A percentile compares a stretch with the other conserved stretches of the same genome.
These are phyloP conservation scores for Aspergillus bertholletiae DNA, from an alignment of 495 filamentous ascomycete genomes.

Conservation along the genomic window DNA sequence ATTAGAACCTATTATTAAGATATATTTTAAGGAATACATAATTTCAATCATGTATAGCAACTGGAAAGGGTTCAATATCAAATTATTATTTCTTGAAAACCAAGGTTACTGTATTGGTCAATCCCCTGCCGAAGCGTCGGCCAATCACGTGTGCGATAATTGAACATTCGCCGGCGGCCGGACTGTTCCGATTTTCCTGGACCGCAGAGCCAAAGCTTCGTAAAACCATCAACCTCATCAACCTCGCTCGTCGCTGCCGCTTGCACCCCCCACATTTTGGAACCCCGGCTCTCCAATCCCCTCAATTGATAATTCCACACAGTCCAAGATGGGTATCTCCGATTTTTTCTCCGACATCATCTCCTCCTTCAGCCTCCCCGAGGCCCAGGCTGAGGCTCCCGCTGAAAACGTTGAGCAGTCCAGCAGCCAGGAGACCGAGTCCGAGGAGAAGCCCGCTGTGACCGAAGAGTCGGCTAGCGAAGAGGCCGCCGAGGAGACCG, in stretches of 20 bases:
- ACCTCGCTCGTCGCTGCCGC: constrained; percentile 31
- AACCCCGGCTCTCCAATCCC: constrained; percentile 23
- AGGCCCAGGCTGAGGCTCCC: constrained; percentile 60
- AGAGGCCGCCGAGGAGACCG: constrained; percentile 32
- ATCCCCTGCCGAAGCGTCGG: constrained; percentile 1
- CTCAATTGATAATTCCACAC: constrained; percentile 37
- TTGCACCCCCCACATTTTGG: constrained; percentile 15
- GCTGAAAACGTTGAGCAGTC: constrained; percentile 48
- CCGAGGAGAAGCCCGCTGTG: constrained; percentile 45
- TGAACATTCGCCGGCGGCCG: constrained; percentile 40
- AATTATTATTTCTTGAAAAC: neutral
- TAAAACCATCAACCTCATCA: constrained; percentile 37
- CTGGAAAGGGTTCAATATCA: neutral
- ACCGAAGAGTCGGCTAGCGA: constrained; percentile 33
- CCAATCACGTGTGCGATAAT: constrained; percentile 49
- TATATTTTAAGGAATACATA: too few species aligned
- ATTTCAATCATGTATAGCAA: too few species aligned
- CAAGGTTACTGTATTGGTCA: constrained; percentile 7
- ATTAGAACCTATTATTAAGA: too few species aligned
- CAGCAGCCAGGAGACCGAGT: constrained; percentile 49
- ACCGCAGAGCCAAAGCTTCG: constrained; percentile 30
- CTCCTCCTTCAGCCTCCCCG: constrained; percentile 53
- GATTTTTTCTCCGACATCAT: constrained; percentile 63
- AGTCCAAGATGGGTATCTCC: constrained; percentile 56
- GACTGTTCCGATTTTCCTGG: constrained; percentile 45